phyloP scores from a whole-genome alignment of 768 basidiomycete species.

The Cubamyces sp. region DNA sequence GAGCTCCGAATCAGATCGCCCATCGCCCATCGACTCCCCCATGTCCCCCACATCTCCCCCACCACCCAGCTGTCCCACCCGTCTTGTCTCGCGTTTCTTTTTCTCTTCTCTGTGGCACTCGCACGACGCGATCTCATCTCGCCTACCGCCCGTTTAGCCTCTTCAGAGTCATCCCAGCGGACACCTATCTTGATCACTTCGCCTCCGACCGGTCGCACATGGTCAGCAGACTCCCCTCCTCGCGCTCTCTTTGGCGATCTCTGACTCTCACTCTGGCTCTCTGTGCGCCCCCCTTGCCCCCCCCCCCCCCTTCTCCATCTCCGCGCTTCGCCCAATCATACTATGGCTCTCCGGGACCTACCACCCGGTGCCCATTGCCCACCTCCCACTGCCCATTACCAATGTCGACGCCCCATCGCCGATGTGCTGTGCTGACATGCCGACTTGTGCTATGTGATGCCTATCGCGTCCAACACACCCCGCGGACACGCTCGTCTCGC shows the following conservation, averaged over 20 bases:
- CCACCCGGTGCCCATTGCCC: no score
- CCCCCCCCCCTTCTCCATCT: conserved; percentile 9
- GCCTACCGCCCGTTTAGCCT: conserved; percentile 41
- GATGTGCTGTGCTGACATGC: not conserved
- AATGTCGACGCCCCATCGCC: not conserved
- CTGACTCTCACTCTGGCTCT: not conserved
- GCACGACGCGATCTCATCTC: conserved; percentile 1
- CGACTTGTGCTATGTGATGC: not conserved
- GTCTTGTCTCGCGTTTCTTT: no score
- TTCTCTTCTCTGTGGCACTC: not conserved
- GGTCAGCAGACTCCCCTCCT: conserved; percentile 44
- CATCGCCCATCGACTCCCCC: not conserved
- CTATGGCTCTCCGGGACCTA: no score
- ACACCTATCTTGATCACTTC: conserved; percentile 58
- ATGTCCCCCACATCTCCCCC: not conserved
- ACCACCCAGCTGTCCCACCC: not conserved
- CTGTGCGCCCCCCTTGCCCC: no score
- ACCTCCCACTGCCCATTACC: no score
- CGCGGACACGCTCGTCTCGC: conserved; percentile 6
- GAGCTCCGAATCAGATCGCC: conserved; percentile 13
- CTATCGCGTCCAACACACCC: conserved; percentile 11
- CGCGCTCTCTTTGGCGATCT: not conserved
- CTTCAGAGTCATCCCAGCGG: conserved; percentile 63
- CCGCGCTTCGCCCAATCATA: not conserved
- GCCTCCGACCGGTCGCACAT: conserved; percentile 80